A percentile compares a stretch with the other conserved stretches of the same genome.
phyloP scores from a whole-genome alignment of 352 stramenopile genomes.

The Pythium monospermum region DNA sequence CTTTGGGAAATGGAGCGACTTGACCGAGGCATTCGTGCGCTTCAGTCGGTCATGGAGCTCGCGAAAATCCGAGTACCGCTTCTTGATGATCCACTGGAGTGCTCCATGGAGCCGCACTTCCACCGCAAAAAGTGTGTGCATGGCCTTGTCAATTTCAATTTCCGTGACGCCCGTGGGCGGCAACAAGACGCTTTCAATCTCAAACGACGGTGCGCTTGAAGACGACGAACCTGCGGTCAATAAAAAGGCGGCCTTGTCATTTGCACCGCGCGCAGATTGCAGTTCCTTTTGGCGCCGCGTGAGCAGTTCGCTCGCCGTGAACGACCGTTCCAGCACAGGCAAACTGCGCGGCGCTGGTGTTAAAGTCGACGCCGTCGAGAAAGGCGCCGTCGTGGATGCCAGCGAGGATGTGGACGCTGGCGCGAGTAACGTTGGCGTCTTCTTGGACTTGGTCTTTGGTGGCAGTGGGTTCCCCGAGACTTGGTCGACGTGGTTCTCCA shows the following conservation, averaged over 20 bases:
- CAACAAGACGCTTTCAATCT: constrained; percentile 80
- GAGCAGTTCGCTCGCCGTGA: constrained; percentile 69
- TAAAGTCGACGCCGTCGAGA: background rate
- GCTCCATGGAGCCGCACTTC: constrained; percentile 74
- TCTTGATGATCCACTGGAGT: constrained; percentile 86
- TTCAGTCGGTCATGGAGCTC: constrained; percentile 84
- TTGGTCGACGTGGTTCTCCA: too few relatives aligned
- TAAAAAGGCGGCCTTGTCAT: constrained; percentile 35
- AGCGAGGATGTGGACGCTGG: background rate
- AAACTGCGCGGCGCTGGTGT: constrained; percentile 21
- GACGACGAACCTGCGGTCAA: constrained; percentile 28
- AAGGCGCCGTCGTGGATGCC: background rate
- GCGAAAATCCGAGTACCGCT: constrained; percentile 86
- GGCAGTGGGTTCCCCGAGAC: too few relatives aligned
- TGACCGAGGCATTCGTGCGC: constrained; percentile 66
- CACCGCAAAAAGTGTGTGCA: constrained; percentile 77
- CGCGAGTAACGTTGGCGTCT: background rate
- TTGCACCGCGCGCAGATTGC: constrained; percentile 31
- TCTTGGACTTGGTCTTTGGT: background rate
- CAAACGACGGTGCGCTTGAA: constrained; percentile 48
- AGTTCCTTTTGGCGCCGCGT: constrained; percentile 45
- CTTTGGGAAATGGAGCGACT: constrained; percentile 83
- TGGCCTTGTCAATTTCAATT: constrained; percentile 75
- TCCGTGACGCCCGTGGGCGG: constrained; percentile 64
- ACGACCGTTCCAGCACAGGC: constrained; percentile 58